Base-by-base conservation (phyloP, 139 green algal species). In the Volvox africanus region DNA sequence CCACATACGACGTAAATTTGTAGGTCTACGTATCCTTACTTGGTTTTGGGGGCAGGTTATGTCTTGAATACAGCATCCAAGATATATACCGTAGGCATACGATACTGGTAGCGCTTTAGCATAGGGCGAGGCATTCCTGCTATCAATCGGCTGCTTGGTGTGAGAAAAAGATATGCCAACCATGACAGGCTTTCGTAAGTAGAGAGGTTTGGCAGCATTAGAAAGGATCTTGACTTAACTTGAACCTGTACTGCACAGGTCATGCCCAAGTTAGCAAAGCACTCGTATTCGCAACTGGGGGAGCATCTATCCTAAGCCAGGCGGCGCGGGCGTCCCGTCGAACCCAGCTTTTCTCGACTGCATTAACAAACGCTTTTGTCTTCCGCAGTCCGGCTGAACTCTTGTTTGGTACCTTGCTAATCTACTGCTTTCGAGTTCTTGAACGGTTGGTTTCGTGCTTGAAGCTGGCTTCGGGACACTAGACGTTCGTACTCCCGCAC, bases 341-440 rank as follows among this genome's bases (percentile, higher is more conserved):
- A 11, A 71, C 75, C 13, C 36, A 91, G 22, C 84, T 88, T 28
- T 79, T 90, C n/a, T 85, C 92, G 1, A 22, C 94, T 24, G 32
- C 77, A 9, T 19, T 84, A 30, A 92, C 67, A 0, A 55, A 91
- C 17, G 78, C 33, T 2, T 71, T 96, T 32, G 91, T 90, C 0
- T 97, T 97, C 79, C 80, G 86, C 12, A 82, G 69, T 13, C 93
- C 95, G 24, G 93, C 92, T 11, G 94, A 97, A 80, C 91, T 97
- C 21, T 62, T 97, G 22, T 94, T 94, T 68, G 92, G 95, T 17
- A 62, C 92, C 2, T 30, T 89, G 20, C 75, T 97, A 50, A 75
- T 95, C 44, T 97, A 97, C 90, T 96, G 94, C 67, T 96, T 93
- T 88, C 91, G 95, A 24, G 1, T 97, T 0, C 86, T 97, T 37